These are phyloP conservation scores for Porphyra umbilicalis DNA, from an alignment of 31 red algal species.

Conservation along the genomic window DNA sequence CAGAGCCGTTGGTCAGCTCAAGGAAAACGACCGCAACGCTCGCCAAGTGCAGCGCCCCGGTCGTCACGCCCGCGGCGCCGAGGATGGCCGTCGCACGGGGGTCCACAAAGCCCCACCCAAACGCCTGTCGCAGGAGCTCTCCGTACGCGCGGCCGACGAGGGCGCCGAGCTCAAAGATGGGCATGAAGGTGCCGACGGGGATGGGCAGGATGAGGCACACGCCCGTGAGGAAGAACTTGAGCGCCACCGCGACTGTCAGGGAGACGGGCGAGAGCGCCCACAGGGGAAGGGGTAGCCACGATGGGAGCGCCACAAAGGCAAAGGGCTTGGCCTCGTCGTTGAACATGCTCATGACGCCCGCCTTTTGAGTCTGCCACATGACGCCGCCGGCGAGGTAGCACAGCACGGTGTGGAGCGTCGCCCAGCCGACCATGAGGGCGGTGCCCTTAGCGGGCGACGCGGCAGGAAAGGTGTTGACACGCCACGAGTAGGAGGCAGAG, in stretches of 20 bases:
- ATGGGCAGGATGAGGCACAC: constrained; percentile 68
- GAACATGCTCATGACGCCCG: constrained; percentile 37
- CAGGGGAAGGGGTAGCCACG: neutral
- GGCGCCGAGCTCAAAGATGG: constrained; percentile 68
- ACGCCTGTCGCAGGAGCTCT: constrained; percentile 13
- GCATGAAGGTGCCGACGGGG: constrained; percentile 62
- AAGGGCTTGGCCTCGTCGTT: neutral
- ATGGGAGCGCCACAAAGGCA: neutral
- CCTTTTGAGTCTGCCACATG: constrained; percentile 30
- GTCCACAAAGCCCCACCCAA: constrained; percentile 45
- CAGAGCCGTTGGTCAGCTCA: constrained; percentile 56
- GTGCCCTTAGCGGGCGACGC: constrained; percentile 12
- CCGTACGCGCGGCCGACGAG: constrained; percentile 50
- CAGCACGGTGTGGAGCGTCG: constrained; percentile 29
- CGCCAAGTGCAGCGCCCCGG: constrained; percentile 49
- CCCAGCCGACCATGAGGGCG: constrained; percentile 40
- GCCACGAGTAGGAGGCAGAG: constrained; percentile 15
- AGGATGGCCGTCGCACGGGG: constrained; percentile 50
- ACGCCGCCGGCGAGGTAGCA: constrained; percentile 34
- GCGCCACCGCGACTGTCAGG: constrained; percentile 21
- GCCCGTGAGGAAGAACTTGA: constrained; percentile 57
- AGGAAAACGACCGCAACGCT: constrained; percentile 67
- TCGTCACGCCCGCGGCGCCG: constrained; percentile 45
- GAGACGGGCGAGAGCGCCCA: constrained; percentile 21
- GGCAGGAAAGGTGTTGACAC: constrained; percentile 19